phyloP scores from a whole-genome alignment of 2,329 filamentous ascomycete species.

The Volutella citrinella region DNA sequence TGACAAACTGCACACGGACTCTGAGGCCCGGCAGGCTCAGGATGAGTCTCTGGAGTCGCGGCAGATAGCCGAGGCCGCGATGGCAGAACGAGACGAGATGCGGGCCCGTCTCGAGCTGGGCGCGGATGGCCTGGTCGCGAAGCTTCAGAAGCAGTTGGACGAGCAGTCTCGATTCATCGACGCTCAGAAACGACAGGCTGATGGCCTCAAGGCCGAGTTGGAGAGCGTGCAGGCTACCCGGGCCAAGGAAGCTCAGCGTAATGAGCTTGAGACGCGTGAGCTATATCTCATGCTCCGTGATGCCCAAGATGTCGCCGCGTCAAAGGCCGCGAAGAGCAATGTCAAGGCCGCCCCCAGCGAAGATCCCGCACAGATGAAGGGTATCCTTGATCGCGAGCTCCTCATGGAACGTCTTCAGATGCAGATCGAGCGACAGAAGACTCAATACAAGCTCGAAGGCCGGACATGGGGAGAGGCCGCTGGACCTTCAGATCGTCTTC shows the following conservation, averaged over 20 bases:
- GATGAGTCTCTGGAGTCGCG: conserved; percentile 89
- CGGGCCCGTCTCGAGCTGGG: conserved; percentile 83
- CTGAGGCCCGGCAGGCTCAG: conserved; percentile 84
- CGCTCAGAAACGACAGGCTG: conserved; percentile 80
- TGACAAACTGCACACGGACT: conserved; percentile 95
- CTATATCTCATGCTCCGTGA: conserved; percentile 97
- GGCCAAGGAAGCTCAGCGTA: conserved; percentile 87
- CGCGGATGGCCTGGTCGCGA: conserved; percentile 88
- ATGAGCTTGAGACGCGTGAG: conserved; percentile 93
- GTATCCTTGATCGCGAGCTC: conserved; percentile 87
- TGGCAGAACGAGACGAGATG: conserved; percentile 96
- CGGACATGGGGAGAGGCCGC: conserved; percentile 80
- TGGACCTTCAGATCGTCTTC: conserved; percentile 86
- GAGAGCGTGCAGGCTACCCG: conserved; percentile 82
- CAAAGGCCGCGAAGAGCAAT: conserved; percentile 64
- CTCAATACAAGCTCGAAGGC: conserved; percentile 94
- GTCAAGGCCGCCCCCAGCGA: conserved; percentile 52
- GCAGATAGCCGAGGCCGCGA: conserved; percentile 91
- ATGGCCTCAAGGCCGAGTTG: conserved; percentile 84
- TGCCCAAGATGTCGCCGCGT: conserved; percentile 91
- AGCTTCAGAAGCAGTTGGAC: conserved; percentile 89
- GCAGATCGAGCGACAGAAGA: conserved; percentile 95
- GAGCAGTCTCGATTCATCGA: conserved; percentile 91
- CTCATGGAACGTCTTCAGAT: conserved; percentile 93
- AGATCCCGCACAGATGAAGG: conserved; percentile 77